phyloP scores from a whole-genome alignment of 106 monocot species.

The Hemerocallis citrina region DNA sequence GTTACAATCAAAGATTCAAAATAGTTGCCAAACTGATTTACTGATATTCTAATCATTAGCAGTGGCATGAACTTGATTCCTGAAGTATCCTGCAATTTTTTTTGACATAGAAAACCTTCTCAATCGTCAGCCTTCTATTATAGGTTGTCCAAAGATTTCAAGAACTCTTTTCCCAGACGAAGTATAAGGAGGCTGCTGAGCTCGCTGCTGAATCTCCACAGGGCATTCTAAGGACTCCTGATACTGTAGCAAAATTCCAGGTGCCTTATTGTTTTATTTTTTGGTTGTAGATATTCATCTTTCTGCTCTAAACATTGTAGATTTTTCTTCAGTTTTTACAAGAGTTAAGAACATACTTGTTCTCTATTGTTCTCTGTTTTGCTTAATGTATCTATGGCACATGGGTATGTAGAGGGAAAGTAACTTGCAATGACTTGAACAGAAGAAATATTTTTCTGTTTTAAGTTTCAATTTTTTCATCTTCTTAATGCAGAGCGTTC shows the following conservation, averaged over 20 bases:
- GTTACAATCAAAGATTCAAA: no score
- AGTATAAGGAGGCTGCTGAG: slow-evolving; percentile 98
- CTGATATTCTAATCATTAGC: neutral
- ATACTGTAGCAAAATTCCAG: slow-evolving; percentile 98
- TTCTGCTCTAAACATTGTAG: neutral
- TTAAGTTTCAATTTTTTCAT: neutral
- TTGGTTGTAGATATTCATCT: neutral
- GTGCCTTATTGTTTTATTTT: slow-evolving; percentile 8
- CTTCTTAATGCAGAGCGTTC: slow-evolving; percentile 66
- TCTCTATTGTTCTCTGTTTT: neutral
- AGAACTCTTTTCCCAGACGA: slow-evolving; percentile 90
- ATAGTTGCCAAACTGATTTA: neutral
- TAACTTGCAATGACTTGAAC: no score
- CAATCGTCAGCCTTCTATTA: neutral
- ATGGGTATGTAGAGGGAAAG: no score
- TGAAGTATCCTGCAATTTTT: neutral
- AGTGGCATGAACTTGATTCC: neutral
- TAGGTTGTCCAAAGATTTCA: slow-evolving; percentile 98
- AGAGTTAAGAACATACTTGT: neutral
- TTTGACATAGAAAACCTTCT: neutral
- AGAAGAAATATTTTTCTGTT: neutral
- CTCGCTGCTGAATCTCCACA: slow-evolving; percentile 98
- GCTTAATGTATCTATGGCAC: neutral
- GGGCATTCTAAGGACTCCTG: slow-evolving; percentile 83
- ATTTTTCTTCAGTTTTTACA: neutral